These are phyloP conservation scores for Blastobotrys robertii DNA, from an alignment of 805 yeast genomes.

Conservation along the genomic window DNA sequence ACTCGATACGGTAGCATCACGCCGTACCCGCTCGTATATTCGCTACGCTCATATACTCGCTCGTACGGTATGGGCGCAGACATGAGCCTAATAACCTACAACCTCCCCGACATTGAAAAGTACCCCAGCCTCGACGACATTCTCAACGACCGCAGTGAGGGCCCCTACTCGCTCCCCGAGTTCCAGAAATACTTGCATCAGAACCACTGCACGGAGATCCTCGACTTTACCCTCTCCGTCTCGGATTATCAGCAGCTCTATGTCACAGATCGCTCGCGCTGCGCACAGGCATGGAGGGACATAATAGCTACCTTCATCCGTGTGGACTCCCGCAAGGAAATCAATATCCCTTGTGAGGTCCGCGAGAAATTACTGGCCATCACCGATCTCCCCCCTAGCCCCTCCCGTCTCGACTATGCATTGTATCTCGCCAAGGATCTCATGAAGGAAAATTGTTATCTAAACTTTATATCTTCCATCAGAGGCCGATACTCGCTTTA, in stretches of 20 bases:
- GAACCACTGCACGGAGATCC: constrained; percentile 24
- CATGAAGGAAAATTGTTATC: constrained; percentile 22
- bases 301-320: constrained; percentile 21
- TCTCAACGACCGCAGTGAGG: constrained; percentile 14
- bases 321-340: constrained; percentile 21
- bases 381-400: constrained; percentile 14
- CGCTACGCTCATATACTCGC: neutral
- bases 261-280: neutral
- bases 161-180: constrained; percentile 23
- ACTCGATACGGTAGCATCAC: too few species aligned
- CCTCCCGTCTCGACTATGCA: constrained; percentile 14
- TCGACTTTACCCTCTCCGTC: constrained; percentile 25
- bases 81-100: neutral
- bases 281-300: constrained; percentile 17
- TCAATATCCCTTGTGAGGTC: constrained; percentile 23
- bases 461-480: constrained; percentile 16
- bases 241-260: constrained; percentile 13
- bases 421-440: constrained; percentile 18
- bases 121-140: constrained; percentile 24
- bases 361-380: constrained; percentile 16
- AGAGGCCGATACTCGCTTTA: neutral
- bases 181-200: constrained; percentile 23
- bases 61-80: neutral
- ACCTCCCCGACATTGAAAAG: neutral
- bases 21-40: too few species aligned